Percentiles rank a stretch among this genome's conserved stretches.
phyloP scores from a whole-genome alignment of 2,329 filamentous ascomycete species.

The Talaromyces sp. region DNA sequence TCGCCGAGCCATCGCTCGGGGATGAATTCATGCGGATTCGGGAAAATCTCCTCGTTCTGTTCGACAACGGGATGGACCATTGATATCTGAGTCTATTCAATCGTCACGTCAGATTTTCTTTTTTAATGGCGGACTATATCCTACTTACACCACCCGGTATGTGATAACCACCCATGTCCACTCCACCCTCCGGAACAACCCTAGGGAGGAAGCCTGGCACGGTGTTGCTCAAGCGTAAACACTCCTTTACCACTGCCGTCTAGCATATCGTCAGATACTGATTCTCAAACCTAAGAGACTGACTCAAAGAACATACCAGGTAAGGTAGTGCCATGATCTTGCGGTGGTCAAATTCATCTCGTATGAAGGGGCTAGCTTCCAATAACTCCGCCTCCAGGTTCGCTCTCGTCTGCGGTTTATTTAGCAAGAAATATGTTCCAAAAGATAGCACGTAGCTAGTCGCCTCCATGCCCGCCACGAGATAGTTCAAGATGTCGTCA shows the following conservation, averaged over 20 bases:
- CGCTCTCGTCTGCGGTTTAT: neutral
- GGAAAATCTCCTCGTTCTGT: slow-evolving; percentile 30
- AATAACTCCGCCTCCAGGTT: neutral
- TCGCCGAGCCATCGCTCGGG: slow-evolving; percentile 32
- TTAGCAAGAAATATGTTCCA: neutral
- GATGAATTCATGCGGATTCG: slow-evolving; percentile 25
- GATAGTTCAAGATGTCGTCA: slow-evolving; percentile 18
- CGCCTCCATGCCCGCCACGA: slow-evolving; percentile 24
- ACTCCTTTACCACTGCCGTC: slow-evolving; percentile 28
- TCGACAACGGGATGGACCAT: slow-evolving; percentile 32
- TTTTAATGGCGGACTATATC: neutral
- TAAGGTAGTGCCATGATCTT: slow-evolving; percentile 32
- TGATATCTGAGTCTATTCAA: slow-evolving; percentile 25
- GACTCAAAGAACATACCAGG: slow-evolving; percentile 12
- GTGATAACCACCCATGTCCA: slow-evolving; percentile 23
- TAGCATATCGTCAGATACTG: neutral
- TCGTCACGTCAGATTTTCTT: neutral
- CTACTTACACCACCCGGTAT: slow-evolving; percentile 20
- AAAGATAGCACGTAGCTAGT: neutral
- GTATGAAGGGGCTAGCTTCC: neutral
- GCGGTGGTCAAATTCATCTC: neutral
- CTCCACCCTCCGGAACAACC: slow-evolving; percentile 20
- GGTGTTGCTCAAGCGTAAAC: slow-evolving; percentile 25
- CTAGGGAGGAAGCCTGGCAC: slow-evolving; percentile 23
- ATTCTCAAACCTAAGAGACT: neutral